Conservation (phyloP, 176 grass and related monocot species). For the Oryza officinalis region DNA sequence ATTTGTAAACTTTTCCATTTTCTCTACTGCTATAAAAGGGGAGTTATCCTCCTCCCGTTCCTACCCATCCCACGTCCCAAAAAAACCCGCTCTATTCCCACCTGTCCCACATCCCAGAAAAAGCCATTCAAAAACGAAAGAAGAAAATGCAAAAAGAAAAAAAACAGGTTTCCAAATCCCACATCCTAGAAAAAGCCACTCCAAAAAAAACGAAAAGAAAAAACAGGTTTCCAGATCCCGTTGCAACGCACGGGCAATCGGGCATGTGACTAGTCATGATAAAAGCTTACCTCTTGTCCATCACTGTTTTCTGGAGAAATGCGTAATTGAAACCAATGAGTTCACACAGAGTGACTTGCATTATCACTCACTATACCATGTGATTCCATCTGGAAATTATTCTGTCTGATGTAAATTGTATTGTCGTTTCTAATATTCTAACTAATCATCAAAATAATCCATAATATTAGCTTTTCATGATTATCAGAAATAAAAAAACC, state of each 20-base stretch:
- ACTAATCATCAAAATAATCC: neutral
- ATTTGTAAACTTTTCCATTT: neutral
- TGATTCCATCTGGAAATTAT: neutral
- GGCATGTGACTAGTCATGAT: neutral
- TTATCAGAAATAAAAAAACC: neutral
- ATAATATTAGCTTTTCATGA: neutral
- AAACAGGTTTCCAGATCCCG: too few relatives aligned
- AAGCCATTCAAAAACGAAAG: too few relatives aligned
- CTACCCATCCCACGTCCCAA: too few relatives aligned
- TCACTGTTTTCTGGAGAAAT: neutral
- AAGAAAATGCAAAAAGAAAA: too few relatives aligned
- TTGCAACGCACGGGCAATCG: too few relatives aligned
- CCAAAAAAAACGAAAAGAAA: too few relatives aligned
- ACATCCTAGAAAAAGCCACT: too few relatives aligned
- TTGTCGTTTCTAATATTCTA: neutral
- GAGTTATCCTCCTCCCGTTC: too few relatives aligned
- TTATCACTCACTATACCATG: conserved; percentile 1
- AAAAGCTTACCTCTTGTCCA: neutral
- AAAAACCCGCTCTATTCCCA: too few relatives aligned
- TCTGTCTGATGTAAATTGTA: neutral
- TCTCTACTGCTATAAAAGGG: too few relatives aligned
- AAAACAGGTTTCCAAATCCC: too few relatives aligned
- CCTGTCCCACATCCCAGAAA: too few relatives aligned
- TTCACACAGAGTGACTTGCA: neutral
- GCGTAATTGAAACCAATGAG: neutral